Evolutionary conservation across 2,329 filamentous ascomycete genomes (phyloP).

Genomic region (Cercospora citrullina): DNA sequence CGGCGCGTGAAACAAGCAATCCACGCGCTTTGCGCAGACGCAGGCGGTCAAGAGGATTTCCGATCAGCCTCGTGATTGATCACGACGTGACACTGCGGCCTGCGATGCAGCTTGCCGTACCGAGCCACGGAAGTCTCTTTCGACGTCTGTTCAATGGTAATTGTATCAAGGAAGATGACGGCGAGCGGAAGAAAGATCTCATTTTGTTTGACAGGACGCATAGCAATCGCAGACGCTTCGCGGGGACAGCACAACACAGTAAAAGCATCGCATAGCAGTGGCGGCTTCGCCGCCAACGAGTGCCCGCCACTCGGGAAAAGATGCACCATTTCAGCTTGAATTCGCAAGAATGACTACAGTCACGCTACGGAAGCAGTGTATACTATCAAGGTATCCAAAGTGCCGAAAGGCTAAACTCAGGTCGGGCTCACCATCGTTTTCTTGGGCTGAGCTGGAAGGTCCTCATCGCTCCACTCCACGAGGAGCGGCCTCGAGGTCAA

Average conservation of each 20-base stretch:
- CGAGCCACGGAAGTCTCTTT: slow-evolving; percentile 25
- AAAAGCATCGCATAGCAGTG: slow-evolving; percentile 20
- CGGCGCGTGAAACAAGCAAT: slow-evolving; percentile 7
- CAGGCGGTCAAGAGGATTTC: slow-evolving; percentile 9
- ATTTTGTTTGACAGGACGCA: slow-evolving; percentile 25
- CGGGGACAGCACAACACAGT: slow-evolving; percentile 22
- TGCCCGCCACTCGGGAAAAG: neutral
- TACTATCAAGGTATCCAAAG: slow-evolving; percentile 1
- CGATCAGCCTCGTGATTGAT: slow-evolving; percentile 10
- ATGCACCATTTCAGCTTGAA: neutral
- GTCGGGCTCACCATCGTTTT: neutral
- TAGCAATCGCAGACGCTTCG: slow-evolving; percentile 28
- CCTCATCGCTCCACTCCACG: neutral
- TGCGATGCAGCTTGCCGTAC: slow-evolving; percentile 27
- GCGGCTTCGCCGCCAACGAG: neutral
- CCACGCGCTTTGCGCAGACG: neutral
- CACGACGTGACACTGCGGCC: slow-evolving; percentile 21
- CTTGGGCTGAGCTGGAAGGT: neutral
- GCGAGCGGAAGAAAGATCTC: slow-evolving; percentile 12
- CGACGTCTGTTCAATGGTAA: slow-evolving; percentile 15
- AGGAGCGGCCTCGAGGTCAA: slow-evolving; percentile 1
- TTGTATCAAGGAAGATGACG: slow-evolving; percentile 9
- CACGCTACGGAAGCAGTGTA: neutral
- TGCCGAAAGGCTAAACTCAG: slow-evolving; percentile 11
- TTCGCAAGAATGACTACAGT: neutral